Conservation (phyloP, 257 asterid species). For the Salvia splendens region DNA sequence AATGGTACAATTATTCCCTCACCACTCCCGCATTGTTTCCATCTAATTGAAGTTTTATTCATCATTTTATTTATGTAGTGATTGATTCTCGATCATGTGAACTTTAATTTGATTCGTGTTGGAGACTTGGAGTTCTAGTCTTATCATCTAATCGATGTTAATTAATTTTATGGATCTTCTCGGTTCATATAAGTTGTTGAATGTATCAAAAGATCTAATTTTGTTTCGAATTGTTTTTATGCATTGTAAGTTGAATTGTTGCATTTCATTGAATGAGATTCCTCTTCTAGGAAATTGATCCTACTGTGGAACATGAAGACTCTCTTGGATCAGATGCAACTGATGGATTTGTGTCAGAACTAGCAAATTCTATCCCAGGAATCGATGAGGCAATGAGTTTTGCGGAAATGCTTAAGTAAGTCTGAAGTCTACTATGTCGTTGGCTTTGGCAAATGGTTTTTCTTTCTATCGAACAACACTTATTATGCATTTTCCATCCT, state of each 20-base stretch:
- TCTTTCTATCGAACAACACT: neutral
- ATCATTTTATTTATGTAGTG: neutral
- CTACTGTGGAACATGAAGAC: slow-evolving; percentile 80
- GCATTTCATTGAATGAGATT: neutral
- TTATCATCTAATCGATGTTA: neutral
- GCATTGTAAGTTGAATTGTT: neutral
- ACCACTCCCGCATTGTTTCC: neutral
- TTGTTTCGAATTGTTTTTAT: neutral
- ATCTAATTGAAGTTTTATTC: neutral
- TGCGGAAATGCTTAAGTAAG: slow-evolving; percentile 97
- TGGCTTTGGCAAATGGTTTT: neutral
- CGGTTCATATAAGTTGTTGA: neutral
- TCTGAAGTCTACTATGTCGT: slow-evolving; percentile 16
- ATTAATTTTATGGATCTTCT: no score
- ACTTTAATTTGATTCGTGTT: neutral
- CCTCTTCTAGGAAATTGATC: slow-evolving; percentile 82
- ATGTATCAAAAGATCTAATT: no score
- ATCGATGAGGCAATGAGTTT: slow-evolving; percentile 99
- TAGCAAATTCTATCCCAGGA: slow-evolving; percentile 93
- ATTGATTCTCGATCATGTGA: neutral
- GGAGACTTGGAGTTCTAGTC: neutral
- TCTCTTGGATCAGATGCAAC: slow-evolving; percentile 50
- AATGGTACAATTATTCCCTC: slow-evolving; percentile 54
- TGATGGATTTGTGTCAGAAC: slow-evolving; percentile 84
- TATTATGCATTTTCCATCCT: neutral